A percentile compares a stretch with the other conserved stretches of the same genome.
Conservation (phyloP, 2,329 filamentous ascomycete genomes). For the Claviceps pazoutovae region DNA sequence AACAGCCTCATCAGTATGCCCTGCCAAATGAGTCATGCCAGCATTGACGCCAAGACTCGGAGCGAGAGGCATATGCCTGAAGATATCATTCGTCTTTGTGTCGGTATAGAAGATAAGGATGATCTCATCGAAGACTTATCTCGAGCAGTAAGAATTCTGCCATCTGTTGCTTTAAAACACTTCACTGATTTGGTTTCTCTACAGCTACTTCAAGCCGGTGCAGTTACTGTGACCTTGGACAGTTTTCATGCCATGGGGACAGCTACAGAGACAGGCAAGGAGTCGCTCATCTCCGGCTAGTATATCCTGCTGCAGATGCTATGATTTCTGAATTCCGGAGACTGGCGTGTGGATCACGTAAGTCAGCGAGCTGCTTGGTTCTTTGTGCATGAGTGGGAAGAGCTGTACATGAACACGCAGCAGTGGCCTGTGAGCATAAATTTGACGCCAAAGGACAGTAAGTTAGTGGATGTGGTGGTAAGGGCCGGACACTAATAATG, state of each 20-base stretch:
- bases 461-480: too few relatives aligned
- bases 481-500: too few relatives aligned
- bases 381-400: not conserved
- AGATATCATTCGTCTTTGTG: conserved; percentile 88
- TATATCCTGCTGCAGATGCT: not conserved
- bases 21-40: conserved; percentile 98
- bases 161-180: not conserved
- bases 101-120: conserved; percentile 86
- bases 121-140: conserved; percentile 89
- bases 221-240: conserved; percentile 73
- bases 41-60: conserved; percentile 89
- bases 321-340: not conserved
- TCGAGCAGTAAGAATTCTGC: conserved; percentile 56
- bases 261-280: conserved; percentile 18
- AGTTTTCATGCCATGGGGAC: conserved; percentile 54
- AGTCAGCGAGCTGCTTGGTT: not conserved
- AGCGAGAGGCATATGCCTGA: conserved; percentile 85
- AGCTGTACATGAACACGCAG: too few relatives aligned
- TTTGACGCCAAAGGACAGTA: too few relatives aligned
- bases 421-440: too few relatives aligned
- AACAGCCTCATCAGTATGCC: conserved; percentile 99
- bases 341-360: too few relatives aligned
- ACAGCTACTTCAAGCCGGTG: conserved; percentile 83
- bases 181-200: not conserved
- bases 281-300: not conserved